A percentile compares a stretch with the other conserved stretches of the same genome.
Evolutionary conservation across 2,329 filamentous ascomycete species (phyloP).

Genomic region (Epichloe hybrida): DNA sequence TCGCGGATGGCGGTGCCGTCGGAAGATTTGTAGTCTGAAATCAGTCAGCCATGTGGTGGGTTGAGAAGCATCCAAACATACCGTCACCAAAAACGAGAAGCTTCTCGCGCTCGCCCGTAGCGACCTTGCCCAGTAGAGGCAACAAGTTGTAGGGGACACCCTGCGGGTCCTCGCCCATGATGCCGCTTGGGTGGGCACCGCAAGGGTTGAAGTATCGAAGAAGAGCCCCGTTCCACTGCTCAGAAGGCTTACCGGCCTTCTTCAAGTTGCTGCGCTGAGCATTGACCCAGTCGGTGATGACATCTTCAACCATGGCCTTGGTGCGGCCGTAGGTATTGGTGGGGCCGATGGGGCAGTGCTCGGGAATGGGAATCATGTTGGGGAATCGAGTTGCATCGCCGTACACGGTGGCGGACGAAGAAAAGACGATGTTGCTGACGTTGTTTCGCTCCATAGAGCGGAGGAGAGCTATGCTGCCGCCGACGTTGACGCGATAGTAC

Average conservation of each 20-base stretch:
- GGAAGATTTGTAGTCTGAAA: slow-evolving; percentile 70
- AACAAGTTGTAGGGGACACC: slow-evolving; percentile 93
- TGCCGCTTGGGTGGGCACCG: slow-evolving; percentile 82
- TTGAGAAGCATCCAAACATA: slow-evolving; percentile 30
- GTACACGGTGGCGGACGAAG: slow-evolving; percentile 94
- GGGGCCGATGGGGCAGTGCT: slow-evolving; percentile 87
- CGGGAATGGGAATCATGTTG: slow-evolving; percentile 98
- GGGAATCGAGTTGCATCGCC: slow-evolving; percentile 91
- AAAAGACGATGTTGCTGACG: slow-evolving; percentile 96
- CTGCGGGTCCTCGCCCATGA: slow-evolving; percentile 97
- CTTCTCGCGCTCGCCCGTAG: slow-evolving; percentile 88
- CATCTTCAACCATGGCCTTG: slow-evolving; percentile 80
- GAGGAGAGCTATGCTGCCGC: slow-evolving; percentile 78
- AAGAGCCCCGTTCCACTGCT: slow-evolving; percentile 85
- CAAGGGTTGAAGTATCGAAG: slow-evolving; percentile 97
- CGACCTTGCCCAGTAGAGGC: slow-evolving; percentile 86
- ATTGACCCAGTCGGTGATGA: slow-evolving; percentile 84
- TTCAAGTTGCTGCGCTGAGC: slow-evolving; percentile 71
- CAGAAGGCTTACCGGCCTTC: slow-evolving; percentile 63
- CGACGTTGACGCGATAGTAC: slow-evolving; percentile 96
- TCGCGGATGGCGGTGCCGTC: slow-evolving; percentile 93
- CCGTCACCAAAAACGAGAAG: slow-evolving; percentile 88
- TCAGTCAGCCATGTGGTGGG: slow-evolving; percentile 8
- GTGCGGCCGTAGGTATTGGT: slow-evolving; percentile 98
- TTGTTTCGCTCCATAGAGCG: slow-evolving; percentile 78